Conservation (phyloP, 2,329 filamentous ascomycete species). For the Biscogniauxia marginata region DNA sequence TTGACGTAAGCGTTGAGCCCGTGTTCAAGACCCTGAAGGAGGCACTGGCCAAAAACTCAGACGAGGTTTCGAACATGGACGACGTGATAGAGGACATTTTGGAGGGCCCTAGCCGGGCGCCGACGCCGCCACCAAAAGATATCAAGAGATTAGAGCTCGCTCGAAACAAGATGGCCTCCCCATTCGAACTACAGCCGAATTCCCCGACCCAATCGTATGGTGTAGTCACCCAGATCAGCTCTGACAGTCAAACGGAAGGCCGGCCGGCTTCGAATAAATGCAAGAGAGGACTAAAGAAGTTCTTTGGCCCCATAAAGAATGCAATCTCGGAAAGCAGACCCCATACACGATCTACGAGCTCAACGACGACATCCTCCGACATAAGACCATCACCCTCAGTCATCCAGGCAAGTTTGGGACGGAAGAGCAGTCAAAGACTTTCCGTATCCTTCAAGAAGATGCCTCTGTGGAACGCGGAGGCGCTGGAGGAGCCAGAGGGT, state of each 20-base stretch:
- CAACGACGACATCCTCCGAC: constrained; percentile 15
- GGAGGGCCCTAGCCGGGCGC: constrained; percentile 29
- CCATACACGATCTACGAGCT: constrained; percentile 25
- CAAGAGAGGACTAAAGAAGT: constrained; percentile 19
- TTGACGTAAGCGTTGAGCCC: constrained; percentile 36
- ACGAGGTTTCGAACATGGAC: constrained; percentile 28
- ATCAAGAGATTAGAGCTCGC: constrained; percentile 28
- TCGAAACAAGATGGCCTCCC: constrained; percentile 25
- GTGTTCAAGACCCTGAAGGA: constrained; percentile 20
- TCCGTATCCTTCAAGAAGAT: constrained; percentile 35
- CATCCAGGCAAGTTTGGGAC: constrained; percentile 30
- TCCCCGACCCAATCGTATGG: constrained; percentile 18
- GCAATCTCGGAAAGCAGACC: constrained; percentile 24
- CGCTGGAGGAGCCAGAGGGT: constrained; percentile 25
- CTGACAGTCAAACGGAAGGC: constrained; percentile 9
- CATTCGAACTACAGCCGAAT: constrained; percentile 21
- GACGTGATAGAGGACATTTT: constrained; percentile 26
- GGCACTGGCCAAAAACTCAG: constrained; percentile 15
- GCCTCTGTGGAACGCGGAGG: constrained; percentile 32
- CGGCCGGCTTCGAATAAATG: constrained; percentile 10
- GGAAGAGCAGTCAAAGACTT: constrained; percentile 29
- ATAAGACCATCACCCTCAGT: constrained; percentile 25
- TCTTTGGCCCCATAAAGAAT: constrained; percentile 28
- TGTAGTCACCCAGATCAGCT: constrained; percentile 27
- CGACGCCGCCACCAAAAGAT: constrained; percentile 34